These are phyloP conservation scores for Solanum microdontum DNA, from an alignment of 257 asterid genomes.

Conservation along the genomic window DNA sequence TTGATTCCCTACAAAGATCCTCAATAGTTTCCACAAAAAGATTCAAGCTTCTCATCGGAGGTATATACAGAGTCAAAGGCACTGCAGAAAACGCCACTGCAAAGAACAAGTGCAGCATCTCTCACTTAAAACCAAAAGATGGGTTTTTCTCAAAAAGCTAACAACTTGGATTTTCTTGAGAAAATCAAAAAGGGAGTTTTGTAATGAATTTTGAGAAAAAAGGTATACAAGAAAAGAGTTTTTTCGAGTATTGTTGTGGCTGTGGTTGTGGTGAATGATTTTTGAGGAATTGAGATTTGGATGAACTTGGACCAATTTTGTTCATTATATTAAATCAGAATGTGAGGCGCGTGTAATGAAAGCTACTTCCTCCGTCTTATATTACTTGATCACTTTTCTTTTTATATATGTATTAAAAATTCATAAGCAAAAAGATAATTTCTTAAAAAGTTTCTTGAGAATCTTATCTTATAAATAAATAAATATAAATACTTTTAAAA, in stretches of 20 bases:
- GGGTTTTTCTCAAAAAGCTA: neutral
- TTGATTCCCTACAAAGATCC: conserved; percentile 56
- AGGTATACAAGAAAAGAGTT: neutral
- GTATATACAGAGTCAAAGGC: conserved; percentile 72
- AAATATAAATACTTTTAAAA: too few relatives aligned
- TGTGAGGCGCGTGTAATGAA: neutral
- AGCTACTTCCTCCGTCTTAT: neutral
- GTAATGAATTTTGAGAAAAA: neutral
- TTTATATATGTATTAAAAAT: fast-evolving
- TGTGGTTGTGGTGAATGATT: neutral
- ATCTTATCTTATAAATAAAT: too few relatives aligned
- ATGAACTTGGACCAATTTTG: neutral
- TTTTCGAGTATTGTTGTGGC: neutral
- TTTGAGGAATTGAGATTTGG: neutral
- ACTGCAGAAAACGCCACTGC: conserved; percentile 82
- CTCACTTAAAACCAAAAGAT: neutral
- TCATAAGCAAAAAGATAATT: too few relatives aligned
- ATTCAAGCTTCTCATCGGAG: conserved; percentile 76
- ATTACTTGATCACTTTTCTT: too few relatives aligned
- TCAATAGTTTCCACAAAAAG: conserved; percentile 58
- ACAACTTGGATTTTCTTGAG: neutral
- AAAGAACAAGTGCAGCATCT: conserved; percentile 58
- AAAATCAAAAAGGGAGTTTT: neutral
- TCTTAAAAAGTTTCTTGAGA: too few relatives aligned
- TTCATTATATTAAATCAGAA: neutral